Percentiles rank a stretch among this genome's conserved stretches.
phyloP scores from a whole-genome alignment of 164 flowering plant species.

The Chloranthus sessilifolius region DNA sequence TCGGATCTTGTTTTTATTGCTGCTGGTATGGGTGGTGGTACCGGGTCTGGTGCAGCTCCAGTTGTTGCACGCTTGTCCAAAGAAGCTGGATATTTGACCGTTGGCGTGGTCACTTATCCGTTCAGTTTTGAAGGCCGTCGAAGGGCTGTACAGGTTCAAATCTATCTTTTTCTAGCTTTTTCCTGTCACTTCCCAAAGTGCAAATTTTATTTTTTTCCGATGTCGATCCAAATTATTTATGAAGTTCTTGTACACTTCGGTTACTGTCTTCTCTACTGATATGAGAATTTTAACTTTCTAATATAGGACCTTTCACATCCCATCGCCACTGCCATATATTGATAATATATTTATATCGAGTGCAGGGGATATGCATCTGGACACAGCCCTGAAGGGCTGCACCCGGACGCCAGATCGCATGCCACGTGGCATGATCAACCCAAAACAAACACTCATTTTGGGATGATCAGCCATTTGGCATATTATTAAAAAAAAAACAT shows the following conservation, averaged over 20 bases:
- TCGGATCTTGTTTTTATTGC: constrained; percentile 27
- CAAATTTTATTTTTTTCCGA: neutral
- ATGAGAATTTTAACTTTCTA: too few species aligned
- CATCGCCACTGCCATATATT: too few species aligned
- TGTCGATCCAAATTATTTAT: neutral
- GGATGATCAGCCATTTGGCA: too few species aligned
- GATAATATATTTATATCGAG: too few species aligned
- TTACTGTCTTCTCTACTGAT: too few species aligned
- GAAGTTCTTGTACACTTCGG: neutral
- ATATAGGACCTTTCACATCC: too few species aligned
- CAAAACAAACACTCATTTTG: too few species aligned
- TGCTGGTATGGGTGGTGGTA: constrained; percentile 30
- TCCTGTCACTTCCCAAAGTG: neutral
- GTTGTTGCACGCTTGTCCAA: constrained; percentile 26
- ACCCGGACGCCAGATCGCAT: too few species aligned
- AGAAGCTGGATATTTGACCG: constrained; percentile 22
- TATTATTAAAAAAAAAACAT: too few species aligned
- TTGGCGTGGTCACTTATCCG: constrained; percentile 28
- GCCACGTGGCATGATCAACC: too few species aligned
- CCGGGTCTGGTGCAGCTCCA: constrained; percentile 30
- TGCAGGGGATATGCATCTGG: too few species aligned
- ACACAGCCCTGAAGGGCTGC: too few species aligned
- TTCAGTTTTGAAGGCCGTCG: constrained; percentile 30
- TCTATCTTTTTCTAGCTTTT: neutral
- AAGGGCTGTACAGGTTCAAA: constrained; percentile 25